phyloP scores from a whole-genome alignment of 2,329 filamentous ascomycete species.

The Penicillium sp. region DNA sequence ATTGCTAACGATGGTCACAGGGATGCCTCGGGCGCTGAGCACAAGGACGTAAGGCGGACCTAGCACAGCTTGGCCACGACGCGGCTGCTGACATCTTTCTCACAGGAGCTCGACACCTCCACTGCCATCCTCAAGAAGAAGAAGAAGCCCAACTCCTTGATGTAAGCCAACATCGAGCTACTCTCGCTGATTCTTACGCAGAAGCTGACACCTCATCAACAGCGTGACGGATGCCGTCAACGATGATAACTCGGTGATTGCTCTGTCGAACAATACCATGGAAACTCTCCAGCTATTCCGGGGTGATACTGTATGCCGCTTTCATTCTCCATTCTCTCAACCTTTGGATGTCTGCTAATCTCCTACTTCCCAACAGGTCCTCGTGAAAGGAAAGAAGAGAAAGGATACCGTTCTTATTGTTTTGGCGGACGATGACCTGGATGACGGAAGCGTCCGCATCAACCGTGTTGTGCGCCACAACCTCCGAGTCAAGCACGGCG shows the following conservation, averaged over 20 bases:
- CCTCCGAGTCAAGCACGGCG: conserved; percentile 95
- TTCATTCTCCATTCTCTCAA: neutral
- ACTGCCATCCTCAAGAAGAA: conserved; percentile 99
- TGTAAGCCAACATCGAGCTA: conserved; percentile 55
- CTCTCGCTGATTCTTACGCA: neutral
- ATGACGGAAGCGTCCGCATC: conserved; percentile 94
- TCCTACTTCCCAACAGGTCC: conserved; percentile 47
- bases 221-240: conserved; percentile 98
- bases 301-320: conserved; percentile 64
- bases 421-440: conserved; percentile 92
- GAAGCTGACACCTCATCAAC: conserved; percentile 25
- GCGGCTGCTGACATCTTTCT: conserved; percentile 18
- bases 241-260: conserved; percentile 99
- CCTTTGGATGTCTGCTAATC: neutral
- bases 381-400: conserved; percentile 99
- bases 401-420: conserved; percentile 99
- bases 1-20: conserved; percentile 52
- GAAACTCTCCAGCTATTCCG: conserved; percentile 97
- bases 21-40: conserved; percentile 83
- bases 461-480: conserved; percentile 99
- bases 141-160: conserved; percentile 99
- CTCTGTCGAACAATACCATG: conserved; percentile 98
- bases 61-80: conserved; percentile 36
- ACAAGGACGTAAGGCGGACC: conserved; percentile 62
- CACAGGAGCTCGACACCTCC: conserved; percentile 78